phyloP scores from a whole-genome alignment of 371 early-diverging fungal species.

The Nematocida sp. region DNA sequence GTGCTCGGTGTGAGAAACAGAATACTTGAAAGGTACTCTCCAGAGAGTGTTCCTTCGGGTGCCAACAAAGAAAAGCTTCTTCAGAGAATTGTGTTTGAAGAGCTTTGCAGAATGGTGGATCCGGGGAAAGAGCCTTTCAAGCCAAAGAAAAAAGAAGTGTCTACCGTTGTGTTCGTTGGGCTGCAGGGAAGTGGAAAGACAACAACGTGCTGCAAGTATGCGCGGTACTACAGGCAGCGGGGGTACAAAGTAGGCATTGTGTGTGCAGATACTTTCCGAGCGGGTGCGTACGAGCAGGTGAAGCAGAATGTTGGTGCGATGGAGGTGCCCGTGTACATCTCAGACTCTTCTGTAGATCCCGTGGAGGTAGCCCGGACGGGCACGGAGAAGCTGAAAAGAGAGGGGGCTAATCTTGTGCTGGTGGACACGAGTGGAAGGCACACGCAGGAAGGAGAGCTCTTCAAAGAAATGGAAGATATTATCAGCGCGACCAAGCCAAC shows the following conservation, averaged over 20 bases:
- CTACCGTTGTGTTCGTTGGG: slow-evolving; percentile 96
- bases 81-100: slow-evolving; percentile 79
- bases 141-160: slow-evolving; percentile 74
- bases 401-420: slow-evolving; percentile 91
- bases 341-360: slow-evolving; percentile 85
- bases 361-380: slow-evolving; percentile 85
- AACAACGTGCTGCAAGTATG: slow-evolving; percentile 94
- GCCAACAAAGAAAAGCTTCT: slow-evolving; percentile 72
- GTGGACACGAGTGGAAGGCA: slow-evolving; percentile 98
- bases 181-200: slow-evolving; percentile 98
- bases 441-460: slow-evolving; percentile 89
- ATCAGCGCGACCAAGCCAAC: slow-evolving; percentile 76
- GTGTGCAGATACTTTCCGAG: slow-evolving; percentile 98
- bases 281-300: slow-evolving; percentile 98
- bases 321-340: slow-evolving; percentile 90
- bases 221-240: slow-evolving; percentile 84
- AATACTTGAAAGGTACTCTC: slow-evolving; percentile 73
- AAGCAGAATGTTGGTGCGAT: slow-evolving; percentile 95
- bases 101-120: slow-evolving; percentile 81
- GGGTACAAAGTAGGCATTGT: slow-evolving; percentile 91
- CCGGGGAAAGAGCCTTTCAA: slow-evolving; percentile 78
- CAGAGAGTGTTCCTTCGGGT: slow-evolving; percentile 74
- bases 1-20: slow-evolving; percentile 77
- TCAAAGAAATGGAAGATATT: slow-evolving; percentile 95
- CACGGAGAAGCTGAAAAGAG: slow-evolving; percentile 82